phyloP scores from a whole-genome alignment of 2,329 filamentous ascomycete species.

The Elsinoe fawcettii region DNA sequence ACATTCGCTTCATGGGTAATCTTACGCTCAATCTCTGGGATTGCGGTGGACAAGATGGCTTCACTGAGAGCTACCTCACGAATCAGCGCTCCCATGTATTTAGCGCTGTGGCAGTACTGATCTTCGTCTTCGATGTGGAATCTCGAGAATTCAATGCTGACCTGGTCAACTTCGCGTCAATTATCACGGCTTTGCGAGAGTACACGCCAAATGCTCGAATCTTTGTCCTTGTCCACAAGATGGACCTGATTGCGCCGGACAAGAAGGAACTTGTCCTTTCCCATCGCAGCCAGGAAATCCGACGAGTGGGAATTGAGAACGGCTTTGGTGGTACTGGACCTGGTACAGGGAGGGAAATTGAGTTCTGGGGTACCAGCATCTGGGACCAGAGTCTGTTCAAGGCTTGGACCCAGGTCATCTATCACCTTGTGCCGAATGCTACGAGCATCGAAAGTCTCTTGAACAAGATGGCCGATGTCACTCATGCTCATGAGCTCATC shows the following conservation, averaged over 20 bases:
- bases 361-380: slow-evolving; percentile 90
- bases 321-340: slow-evolving; percentile 44
- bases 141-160: slow-evolving; percentile 90
- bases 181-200: slow-evolving; percentile 80
- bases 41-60: slow-evolving; percentile 96
- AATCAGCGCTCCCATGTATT: slow-evolving; percentile 96
- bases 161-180: slow-evolving; percentile 82
- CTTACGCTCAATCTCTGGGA: slow-evolving; percentile 97
- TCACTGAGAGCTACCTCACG: slow-evolving; percentile 96
- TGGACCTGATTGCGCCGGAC: slow-evolving; percentile 83
- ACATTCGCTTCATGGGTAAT: slow-evolving; percentile 98
- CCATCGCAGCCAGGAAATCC: slow-evolving; percentile 69
- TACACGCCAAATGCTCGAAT: slow-evolving; percentile 75
- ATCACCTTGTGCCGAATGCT: slow-evolving; percentile 93
- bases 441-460: slow-evolving; percentile 81
- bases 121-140: slow-evolving; percentile 99
- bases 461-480: slow-evolving; percentile 69
- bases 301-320: slow-evolving; percentile 56
- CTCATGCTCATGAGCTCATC: slow-evolving; percentile 88
- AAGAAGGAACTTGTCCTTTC: slow-evolving; percentile 76
- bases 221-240: slow-evolving; percentile 96
- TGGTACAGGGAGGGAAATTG: slow-evolving; percentile 44
- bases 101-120: slow-evolving; percentile 89
- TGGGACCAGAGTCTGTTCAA: slow-evolving; percentile 99
- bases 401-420: slow-evolving; percentile 96